Evolutionary conservation across 805 yeast species (phyloP), one percentile per base, ranked within the genome.

Genomic region (Blastobotrys robertii): DNA sequence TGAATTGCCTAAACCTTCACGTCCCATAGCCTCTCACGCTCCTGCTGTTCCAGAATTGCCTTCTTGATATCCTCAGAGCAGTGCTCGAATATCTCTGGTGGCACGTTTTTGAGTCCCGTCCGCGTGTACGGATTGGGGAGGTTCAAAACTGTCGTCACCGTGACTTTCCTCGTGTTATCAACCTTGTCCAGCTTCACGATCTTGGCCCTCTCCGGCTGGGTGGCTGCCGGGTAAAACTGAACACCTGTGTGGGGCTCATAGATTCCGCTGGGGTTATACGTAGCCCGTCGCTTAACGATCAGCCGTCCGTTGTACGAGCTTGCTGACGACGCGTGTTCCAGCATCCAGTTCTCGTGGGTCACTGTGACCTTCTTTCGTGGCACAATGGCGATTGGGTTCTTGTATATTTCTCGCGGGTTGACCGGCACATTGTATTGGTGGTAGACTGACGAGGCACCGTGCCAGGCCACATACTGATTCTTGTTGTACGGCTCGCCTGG

Each of bases 171-270:
- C 13, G 22, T 28, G 13, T 42, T 40, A 28, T 37, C 39, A 15
- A 28, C 40, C 55, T 37, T 67, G 1, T 62, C 43, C 39, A 62
- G 66, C 25, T 43, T 49, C 6, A 55, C 38, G 43, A 53, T 51
- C 28, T 56, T 51, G 4, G 69, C 64, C 37, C 55, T 54, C 4
- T 73, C 66, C 1, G 97, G 85, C 63, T 92, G 98, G 6, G 94
- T 81, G 3, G 69, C 66, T 14, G 54, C 58, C 2, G 97, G 96
- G 30, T 76, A 76, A 58, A 86, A 85, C 31, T 72, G 68, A 29
- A 82, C 69, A n/a, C 94, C 94, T 0, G 95, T 83, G 60, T 87
- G 90, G 1, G 82, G 75, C 58, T 90, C 97, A 56, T 79, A 77
- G 14, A 75, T 59, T 39, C 77, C 70, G 13, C 25, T 19, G 25